These are phyloP conservation scores for Pseudozyma sp. DNA, from an alignment of 1,284 basidiomycete species.

Conservation along the genomic window DNA sequence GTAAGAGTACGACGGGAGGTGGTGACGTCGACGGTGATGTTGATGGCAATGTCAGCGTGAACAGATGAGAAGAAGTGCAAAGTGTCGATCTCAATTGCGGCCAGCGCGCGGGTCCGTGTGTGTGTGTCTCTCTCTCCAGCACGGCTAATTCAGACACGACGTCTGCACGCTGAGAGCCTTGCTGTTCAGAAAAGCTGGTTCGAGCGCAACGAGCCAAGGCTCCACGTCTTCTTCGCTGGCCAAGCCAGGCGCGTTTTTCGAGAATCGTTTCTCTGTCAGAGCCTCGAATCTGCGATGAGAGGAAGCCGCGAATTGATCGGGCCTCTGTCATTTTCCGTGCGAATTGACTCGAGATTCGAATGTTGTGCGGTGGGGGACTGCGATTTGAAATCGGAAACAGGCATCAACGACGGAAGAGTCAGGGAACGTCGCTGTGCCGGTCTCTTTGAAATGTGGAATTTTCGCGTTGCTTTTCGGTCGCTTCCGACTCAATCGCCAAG, in stretches of 20 bases:
- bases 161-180: constrained; percentile 3
- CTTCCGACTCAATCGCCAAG: constrained; percentile 17
- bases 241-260: constrained; percentile 22
- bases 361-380: not conserved
- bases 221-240: constrained; percentile 34
- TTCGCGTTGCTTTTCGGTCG: constrained; percentile 21
- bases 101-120: constrained; percentile 10
- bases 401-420: constrained; percentile 13
- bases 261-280: constrained; percentile 1
- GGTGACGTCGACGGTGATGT: constrained; percentile 4
- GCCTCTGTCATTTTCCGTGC: constrained; percentile 17
- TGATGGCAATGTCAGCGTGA: not conserved
- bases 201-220: constrained; percentile 31
- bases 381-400: constrained; percentile 21
- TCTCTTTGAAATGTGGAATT: constrained; percentile 23
- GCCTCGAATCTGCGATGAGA: not conserved
- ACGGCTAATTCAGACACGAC: constrained; percentile 15
- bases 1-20: not conserved
- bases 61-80: constrained; percentile 16
- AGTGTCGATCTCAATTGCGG: constrained; percentile 12
- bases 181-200: constrained; percentile 23
- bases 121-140: constrained; percentile 9
- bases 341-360: constrained; percentile 5
- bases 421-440: constrained; percentile 9
- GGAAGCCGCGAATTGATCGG: constrained; percentile 15